Conservation (phyloP, 352 stramenopile species). For the Pythium brassicae region DNA sequence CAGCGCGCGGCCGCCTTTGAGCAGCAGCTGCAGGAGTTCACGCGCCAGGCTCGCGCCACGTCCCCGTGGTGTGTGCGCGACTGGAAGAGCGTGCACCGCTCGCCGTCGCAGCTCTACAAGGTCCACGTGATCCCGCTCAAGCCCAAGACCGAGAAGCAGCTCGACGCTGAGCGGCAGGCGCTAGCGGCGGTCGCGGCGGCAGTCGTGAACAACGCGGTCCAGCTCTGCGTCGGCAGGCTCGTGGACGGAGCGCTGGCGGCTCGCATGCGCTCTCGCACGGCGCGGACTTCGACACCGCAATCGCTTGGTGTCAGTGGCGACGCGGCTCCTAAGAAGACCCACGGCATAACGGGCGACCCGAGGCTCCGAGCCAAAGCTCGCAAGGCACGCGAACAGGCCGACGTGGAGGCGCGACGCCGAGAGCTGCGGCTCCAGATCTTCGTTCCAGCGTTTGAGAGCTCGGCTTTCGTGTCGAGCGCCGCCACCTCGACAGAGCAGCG, state of each 20-base stretch:
- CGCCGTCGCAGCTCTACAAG: slow-evolving; percentile 43
- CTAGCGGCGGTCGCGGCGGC: slow-evolving; percentile 20
- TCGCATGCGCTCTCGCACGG: not conserved
- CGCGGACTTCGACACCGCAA: slow-evolving; percentile 2
- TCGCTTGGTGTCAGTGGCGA: not conserved
- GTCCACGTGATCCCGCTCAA: slow-evolving; percentile 45
- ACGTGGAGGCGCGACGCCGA: slow-evolving; percentile 26
- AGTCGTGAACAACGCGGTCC: slow-evolving; percentile 30
- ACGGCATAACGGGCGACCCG: not conserved
- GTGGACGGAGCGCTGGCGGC: slow-evolving; percentile 8
- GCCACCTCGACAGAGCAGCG: no score
- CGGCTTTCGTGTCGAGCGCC: not conserved
- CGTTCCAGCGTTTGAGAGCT: slow-evolving; percentile 15
- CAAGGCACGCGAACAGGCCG: slow-evolving; percentile 21
- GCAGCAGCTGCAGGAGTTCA: slow-evolving; percentile 34
- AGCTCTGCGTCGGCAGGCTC: slow-evolving; percentile 32
- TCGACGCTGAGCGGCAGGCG: slow-evolving; percentile 26
- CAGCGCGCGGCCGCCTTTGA: slow-evolving; percentile 33
- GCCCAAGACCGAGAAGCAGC: slow-evolving; percentile 34
- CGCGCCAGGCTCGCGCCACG: slow-evolving; percentile 30
- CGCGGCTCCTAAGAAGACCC: not conserved
- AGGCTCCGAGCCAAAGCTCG: slow-evolving; percentile 13
- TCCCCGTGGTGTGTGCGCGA: slow-evolving; percentile 66
- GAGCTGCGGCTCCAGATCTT: slow-evolving; percentile 44
- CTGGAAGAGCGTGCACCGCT: slow-evolving; percentile 31